These are phyloP conservation scores for Trametes hirsuta DNA, from an alignment of 1,284 basidiomycete genomes.

Conservation along the genomic window DNA sequence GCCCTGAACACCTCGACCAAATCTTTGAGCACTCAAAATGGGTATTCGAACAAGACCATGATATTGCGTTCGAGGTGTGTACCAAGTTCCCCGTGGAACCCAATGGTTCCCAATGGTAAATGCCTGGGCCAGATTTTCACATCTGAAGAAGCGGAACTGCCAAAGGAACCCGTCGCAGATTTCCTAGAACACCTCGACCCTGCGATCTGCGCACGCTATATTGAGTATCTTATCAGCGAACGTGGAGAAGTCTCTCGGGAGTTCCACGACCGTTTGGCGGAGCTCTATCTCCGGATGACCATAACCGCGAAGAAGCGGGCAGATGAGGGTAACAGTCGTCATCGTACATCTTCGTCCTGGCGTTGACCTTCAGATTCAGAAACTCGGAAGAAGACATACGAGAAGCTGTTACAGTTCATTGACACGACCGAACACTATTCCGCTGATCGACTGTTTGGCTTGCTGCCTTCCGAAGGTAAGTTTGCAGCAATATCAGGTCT, in stretches of 20 bases:
- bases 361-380: slow-evolving; percentile 35
- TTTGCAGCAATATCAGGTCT: not conserved
- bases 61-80: slow-evolving; percentile 76
- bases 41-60: slow-evolving; percentile 78
- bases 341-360: not conserved
- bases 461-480: slow-evolving; percentile 76
- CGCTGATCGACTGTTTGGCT: slow-evolving; percentile 79
- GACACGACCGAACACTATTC: slow-evolving; percentile 73
- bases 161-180: slow-evolving; percentile 73
- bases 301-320: slow-evolving; percentile 54
- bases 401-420: slow-evolving; percentile 80
- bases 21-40: slow-evolving; percentile 83
- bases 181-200: slow-evolving; percentile 78
- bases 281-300: slow-evolving; percentile 79
- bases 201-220: slow-evolving; percentile 73
- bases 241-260: slow-evolving; percentile 67
- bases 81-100: too few relatives aligned
- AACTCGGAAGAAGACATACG: slow-evolving; percentile 53
- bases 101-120: not conserved
- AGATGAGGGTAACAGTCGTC: slow-evolving; percentile 51
- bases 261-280: slow-evolving; percentile 89
- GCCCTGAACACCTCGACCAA: slow-evolving; percentile 76
- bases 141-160: slow-evolving; percentile 90
- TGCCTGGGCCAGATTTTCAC: slow-evolving; percentile 77
- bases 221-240: slow-evolving; percentile 86